Base-by-base conservation (phyloP, 2,329 filamentous ascomycete species). In the Penicillium janthinellum region DNA sequence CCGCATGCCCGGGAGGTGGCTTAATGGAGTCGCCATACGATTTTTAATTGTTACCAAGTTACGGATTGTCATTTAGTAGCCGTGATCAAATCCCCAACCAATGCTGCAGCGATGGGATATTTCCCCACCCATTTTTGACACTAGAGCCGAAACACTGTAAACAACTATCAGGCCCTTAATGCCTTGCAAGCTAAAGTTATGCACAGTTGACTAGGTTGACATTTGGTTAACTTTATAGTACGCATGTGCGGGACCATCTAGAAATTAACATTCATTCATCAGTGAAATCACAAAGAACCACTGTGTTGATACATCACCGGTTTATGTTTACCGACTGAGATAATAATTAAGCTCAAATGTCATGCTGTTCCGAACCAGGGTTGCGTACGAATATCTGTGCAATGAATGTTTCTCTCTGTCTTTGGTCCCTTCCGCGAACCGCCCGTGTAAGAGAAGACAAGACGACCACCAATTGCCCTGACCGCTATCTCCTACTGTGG, bases 401-500 rank as follows among this genome's bases (percentile, higher is more conserved):
- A 17, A 42, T 42, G 39, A 17, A 42, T 42, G 39, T 20, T 2
- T 20, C 20, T 17, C 39, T 17, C 39, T 42, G 39, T 17, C 39
- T n/a, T n/a, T n/a, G 39, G 39, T 42, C 39, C 14, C 39, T 42
- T 5, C 20, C 14, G 39, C 14, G 39, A 42, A 17, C 39, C 39
- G 39, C 39, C 39, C 39, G 39, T 42, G 39, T 42, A 42, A 3
- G 39, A 42, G 39, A 42, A 42, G 39, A 42, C 39, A 17, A 17
- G 39, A 42, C 15, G 3, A 42, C 39, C 39, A 14, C 5, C 14
- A 42, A 34, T 22, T 37, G 38, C 11, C 31, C 51, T 44, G 57
- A 59, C 38, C 47, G 50, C 22, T 59, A 59, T 54, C 41, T 59
- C 37, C 53, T 50, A 45, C 57, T 55, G 20, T 51, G 57, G 57